A percentile compares a stretch with the other conserved stretches of the same genome.
phyloP scores from a whole-genome alignment of 192 early-diverging fungal genomes.

The Entophlyctis luteolus region DNA sequence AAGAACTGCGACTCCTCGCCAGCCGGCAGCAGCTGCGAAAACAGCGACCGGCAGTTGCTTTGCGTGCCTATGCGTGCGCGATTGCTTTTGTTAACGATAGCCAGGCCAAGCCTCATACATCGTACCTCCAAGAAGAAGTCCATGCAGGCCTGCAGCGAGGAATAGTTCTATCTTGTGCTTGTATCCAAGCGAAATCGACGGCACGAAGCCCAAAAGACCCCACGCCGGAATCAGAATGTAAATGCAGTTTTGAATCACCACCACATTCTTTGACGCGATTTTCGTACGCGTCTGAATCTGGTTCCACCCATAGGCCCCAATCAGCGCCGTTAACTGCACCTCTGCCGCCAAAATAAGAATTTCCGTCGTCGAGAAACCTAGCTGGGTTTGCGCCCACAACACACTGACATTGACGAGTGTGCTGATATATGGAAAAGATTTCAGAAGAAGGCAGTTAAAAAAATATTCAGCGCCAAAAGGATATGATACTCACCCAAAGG shows the following conservation, averaged over 20 bases:
- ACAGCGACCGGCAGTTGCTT: constrained; percentile 55
- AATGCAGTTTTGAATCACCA: constrained; percentile 15
- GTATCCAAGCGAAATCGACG: constrained; percentile 46
- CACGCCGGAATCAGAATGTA: constrained; percentile 15
- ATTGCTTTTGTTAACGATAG: too few species aligned
- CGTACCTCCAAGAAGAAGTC: constrained; percentile 52
- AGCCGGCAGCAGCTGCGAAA: constrained; percentile 58
- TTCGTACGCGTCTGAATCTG: not conserved
- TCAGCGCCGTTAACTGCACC: constrained; percentile 9
- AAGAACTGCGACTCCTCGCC: constrained; percentile 69
- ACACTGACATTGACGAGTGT: constrained; percentile 6
- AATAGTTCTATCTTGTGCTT: constrained; percentile 54
- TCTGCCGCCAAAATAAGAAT: constrained; percentile 20
- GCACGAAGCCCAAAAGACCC: constrained; percentile 10
- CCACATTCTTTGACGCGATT: constrained; percentile 3
- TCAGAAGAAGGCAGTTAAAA: too few species aligned
- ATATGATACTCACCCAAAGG: too few species aligned
- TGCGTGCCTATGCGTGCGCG: constrained; percentile 44
- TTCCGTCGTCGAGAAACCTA: constrained; percentile 35
- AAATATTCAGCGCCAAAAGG: not conserved
- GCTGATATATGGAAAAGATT: too few species aligned
- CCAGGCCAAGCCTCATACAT: constrained; percentile 46
- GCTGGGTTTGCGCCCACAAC: constrained; percentile 45
- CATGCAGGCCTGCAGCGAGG: constrained; percentile 54
- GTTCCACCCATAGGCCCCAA: constrained; percentile 11